Evolutionary conservation across 1,284 basidiomycete species (phyloP), one percentile per base, ranked within the genome.

Genomic region (Binderoboletus segoi): DNA sequence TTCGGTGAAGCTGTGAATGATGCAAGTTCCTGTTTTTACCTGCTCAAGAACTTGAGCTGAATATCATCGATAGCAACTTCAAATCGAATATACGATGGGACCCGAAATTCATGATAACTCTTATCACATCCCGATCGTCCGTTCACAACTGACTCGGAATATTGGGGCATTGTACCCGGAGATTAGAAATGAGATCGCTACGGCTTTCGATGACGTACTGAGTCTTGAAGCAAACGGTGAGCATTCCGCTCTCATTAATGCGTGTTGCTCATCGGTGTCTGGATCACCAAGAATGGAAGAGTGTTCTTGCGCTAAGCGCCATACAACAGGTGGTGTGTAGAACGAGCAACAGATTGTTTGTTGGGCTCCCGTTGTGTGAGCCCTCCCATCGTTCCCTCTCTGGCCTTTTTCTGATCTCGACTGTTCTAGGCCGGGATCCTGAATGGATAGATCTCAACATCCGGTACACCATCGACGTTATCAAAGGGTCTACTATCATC

Each of bases 361-460:
- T 33, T 33, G 45, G 45, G 4, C 21, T 33, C 32, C 45, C 32
- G 23, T 16, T 47, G 12, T 33, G 45, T 47, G 54, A 8, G 71
- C 40, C 30, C 26, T 11, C 28, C 23, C 6, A 5, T 0, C 3
- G 11, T 18, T 41, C 11, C 24, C 30, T 11, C 12, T 15, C n/a
- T 16, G 3, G 8, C n/a, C 4, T 7, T n/a, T 38, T 8, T 20
- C n/a, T n/a, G n/a, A 38, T 38, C n/a, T 20, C 37, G 16, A 20
- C 10, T 11, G 8, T 10, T 16, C 20, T 21, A 48, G 46, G 46
- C 23, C 46, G 33, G 20, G 16, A 48, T 10, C 63, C 67, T 74
- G 76, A 75, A 6, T 80, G 71, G 58, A 58, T 67, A 24, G 61
- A 67, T n/a, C 61, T 79, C n/a, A 74, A 68, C 51, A 67, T 74